phyloP scores from a whole-genome alignment of 1,284 basidiomycete species.

The Ganoderma leucocontextum region DNA sequence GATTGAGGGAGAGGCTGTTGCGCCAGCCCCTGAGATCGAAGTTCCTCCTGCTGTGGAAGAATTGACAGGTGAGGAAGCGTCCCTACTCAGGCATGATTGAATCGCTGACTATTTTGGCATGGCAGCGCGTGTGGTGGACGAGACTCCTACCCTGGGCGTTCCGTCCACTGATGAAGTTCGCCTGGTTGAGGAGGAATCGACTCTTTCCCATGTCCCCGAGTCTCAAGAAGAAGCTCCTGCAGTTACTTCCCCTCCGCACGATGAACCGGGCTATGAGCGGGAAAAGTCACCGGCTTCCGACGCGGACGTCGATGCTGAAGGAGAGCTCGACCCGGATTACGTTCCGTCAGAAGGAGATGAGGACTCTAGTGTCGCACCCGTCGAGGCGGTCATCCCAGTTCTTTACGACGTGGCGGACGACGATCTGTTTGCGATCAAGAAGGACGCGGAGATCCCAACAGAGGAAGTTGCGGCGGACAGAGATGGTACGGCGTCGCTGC shows the following conservation, averaged over 20 bases:
- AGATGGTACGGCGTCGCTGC: not conserved
- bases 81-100: not conserved
- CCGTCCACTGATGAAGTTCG: not conserved
- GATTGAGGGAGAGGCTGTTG: not conserved
- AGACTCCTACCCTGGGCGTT: not conserved
- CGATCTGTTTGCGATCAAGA: conserved; percentile 8
- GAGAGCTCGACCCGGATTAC: conserved; percentile 47
- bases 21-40: not conserved
- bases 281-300: conserved; percentile 10
- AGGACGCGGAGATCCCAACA: not conserved
- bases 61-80: not conserved
- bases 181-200: not conserved
- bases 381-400: not conserved
- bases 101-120: not conserved
- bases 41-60: not conserved
- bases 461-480: not conserved
- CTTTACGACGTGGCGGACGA: not conserved
- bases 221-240: not conserved
- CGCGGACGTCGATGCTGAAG: conserved; percentile 44
- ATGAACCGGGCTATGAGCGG: not conserved
- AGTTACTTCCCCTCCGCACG: not conserved
- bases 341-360: conserved; percentile 11
- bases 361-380: conserved; percentile 1
- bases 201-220: not conserved
- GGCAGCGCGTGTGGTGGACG: not conserved